Evolutionary conservation across 345 rosid genomes (phyloP).

Genomic region (Psidium guajava): DNA sequence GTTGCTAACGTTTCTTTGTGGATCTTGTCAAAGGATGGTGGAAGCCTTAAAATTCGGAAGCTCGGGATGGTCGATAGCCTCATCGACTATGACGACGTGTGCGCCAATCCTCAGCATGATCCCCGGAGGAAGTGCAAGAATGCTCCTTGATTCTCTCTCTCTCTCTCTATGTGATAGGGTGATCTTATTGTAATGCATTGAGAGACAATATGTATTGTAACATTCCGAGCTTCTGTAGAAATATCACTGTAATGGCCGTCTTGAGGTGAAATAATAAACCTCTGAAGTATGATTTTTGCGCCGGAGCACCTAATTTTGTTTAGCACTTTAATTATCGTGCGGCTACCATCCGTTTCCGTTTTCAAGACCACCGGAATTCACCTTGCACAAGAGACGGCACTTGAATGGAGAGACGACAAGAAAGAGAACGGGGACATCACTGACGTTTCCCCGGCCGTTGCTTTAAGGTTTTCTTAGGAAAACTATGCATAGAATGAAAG

Average conservation of each 20-base stretch:
- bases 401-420: not conserved
- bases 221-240: not conserved
- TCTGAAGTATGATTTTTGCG: not conserved
- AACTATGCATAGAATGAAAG: not conserved
- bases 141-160: not conserved
- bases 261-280: not conserved
- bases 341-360: not conserved
- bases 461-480: not conserved
- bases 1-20: not conserved
- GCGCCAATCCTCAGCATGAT: conserved; percentile 8
- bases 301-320: not conserved
- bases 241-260: not conserved
- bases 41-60: not conserved
- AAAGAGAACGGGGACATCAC: not conserved
- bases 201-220: not conserved
- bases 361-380: not conserved
- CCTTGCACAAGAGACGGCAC: not conserved
- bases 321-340: not conserved
- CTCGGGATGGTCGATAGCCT: not conserved
- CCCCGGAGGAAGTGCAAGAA: conserved; percentile 4
- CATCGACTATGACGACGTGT: conserved; percentile 3
- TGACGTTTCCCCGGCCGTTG: not conserved
- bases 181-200: not conserved
- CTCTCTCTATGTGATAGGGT: not conserved
- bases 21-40: not conserved